A percentile compares a stretch with the other conserved stretches of the same genome.
Evolutionary conservation across 306 rosid genomes (phyloP).

Genomic region (Ceratonia siliqua): DNA sequence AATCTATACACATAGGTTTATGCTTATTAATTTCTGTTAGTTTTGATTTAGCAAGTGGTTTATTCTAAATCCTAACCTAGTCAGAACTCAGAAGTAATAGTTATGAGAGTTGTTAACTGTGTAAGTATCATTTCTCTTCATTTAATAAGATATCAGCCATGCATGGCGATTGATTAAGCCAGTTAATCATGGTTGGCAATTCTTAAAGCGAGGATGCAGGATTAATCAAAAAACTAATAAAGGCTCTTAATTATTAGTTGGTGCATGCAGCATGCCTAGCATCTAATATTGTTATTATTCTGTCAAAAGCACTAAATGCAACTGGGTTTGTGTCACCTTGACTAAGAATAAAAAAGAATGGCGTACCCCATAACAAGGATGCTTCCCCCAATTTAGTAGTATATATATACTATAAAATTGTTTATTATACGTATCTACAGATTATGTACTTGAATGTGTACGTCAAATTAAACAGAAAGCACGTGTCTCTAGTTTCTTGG

Average conservation of each 20-base stretch:
- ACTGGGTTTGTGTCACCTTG: conserved; percentile 7
- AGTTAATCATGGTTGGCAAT: conserved; percentile 29
- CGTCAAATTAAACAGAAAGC: conserved; percentile 35
- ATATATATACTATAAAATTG: not conserved
- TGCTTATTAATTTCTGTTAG: not conserved
- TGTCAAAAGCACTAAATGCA: not conserved
- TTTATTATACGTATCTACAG: conserved; percentile 27
- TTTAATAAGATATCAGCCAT: too few species aligned
- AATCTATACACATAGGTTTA: not conserved
- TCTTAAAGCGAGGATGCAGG: conserved; percentile 24
- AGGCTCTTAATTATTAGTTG: not conserved
- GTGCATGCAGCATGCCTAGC: conserved; percentile 1
- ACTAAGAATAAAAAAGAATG: not conserved
- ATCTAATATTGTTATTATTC: not conserved
- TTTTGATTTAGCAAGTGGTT: not conserved
- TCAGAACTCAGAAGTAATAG: too few species aligned
- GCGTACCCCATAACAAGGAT: not conserved
- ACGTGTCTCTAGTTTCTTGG: conserved; percentile 34
- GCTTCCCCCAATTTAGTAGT: not conserved
- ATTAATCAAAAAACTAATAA: not conserved
- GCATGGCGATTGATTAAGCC: not conserved
- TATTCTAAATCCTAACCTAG: not conserved
- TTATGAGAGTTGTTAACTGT: too few species aligned
- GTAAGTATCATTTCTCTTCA: too few species aligned
- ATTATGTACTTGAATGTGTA: conserved; percentile 46